A percentile compares a stretch with the other conserved stretches of the same genome.
phyloP scores from a whole-genome alignment of 2,329 filamentous ascomycete genomes.

The Penicillium sp. region DNA sequence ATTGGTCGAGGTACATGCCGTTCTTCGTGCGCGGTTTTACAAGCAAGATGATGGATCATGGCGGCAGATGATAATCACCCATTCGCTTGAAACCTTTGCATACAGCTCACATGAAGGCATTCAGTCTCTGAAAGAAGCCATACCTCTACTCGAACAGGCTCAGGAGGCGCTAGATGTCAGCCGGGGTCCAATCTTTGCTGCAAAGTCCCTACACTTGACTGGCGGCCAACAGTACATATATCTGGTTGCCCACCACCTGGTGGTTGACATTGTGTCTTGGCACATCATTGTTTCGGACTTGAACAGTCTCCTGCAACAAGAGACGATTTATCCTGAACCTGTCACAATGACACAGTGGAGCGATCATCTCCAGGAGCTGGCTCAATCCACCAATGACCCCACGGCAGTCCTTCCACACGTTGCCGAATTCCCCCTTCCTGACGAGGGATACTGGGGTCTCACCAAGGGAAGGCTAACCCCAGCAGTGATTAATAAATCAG shows the following conservation, averaged over 20 bases:
- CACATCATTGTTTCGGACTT: neutral
- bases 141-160: neutral
- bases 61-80: neutral
- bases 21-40: neutral
- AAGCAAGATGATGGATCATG: neutral
- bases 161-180: neutral
- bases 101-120: neutral
- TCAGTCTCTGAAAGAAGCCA: neutral
- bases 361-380: neutral
- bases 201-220: neutral
- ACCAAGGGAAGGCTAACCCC: neutral
- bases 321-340: neutral
- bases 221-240: neutral
- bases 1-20: neutral
- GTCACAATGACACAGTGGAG: neutral
- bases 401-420: neutral
- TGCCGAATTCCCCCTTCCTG: neutral
- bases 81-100: neutral
- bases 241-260: neutral
- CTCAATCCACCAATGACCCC: neutral
- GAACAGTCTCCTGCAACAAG: neutral
- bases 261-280: conserved; percentile 3
- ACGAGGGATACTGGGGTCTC: neutral
- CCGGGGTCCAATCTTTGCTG: neutral
- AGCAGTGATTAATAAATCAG: neutral